Percentiles rank a stretch among this genome's conserved stretches.
phyloP scores from a whole-genome alignment of 1,284 basidiomycete species.

The Austroboletus niveus region DNA sequence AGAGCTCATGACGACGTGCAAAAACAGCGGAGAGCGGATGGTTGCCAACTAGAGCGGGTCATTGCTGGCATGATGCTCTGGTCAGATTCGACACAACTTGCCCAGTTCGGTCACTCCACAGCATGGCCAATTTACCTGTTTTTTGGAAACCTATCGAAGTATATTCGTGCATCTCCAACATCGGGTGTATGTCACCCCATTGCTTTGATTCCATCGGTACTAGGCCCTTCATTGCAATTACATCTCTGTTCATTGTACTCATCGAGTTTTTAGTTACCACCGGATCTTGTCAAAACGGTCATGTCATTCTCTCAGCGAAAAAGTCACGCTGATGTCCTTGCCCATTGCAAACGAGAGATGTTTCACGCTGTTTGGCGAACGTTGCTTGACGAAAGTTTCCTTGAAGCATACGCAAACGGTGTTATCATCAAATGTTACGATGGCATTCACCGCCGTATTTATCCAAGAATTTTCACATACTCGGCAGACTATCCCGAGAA shows the following conservation, averaged over 20 bases:
- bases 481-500: not conserved
- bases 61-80: slow-evolving; percentile 3
- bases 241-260: too few species aligned
- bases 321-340: not conserved
- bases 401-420: not conserved
- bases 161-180: not conserved
- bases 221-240: too few species aligned
- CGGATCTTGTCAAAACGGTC: not conserved
- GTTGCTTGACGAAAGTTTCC: not conserved
- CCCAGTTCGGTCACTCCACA: not conserved
- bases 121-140: not conserved
- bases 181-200: not conserved
- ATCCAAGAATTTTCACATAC: slow-evolving; percentile 1
- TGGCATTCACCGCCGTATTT: not conserved
- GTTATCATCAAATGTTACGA: not conserved
- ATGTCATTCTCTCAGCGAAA: not conserved
- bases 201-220: not conserved
- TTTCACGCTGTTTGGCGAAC: slow-evolving; percentile 1
- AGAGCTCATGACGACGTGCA: not conserved
- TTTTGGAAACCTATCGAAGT: slow-evolving; percentile 1
- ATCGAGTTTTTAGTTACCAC: not conserved
- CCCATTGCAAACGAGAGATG: slow-evolving; percentile 7
- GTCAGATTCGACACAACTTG: not conserved
- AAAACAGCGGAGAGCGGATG: not conserved
- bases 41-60: not conserved